Base-by-base conservation (phyloP, 129 eudicot genomes). In the Smallanthus sonchifolius region DNA sequence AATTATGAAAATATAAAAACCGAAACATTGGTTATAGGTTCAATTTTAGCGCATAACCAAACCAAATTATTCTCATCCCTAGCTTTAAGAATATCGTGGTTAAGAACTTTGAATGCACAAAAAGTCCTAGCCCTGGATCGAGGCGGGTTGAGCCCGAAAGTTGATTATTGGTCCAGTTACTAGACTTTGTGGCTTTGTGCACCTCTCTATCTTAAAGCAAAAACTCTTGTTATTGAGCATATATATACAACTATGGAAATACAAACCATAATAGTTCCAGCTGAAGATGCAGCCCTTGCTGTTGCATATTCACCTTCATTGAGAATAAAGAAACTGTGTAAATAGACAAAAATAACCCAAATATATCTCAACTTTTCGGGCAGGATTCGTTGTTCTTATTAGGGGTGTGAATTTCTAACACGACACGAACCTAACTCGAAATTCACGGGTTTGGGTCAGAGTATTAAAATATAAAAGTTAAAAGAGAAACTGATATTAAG, bases 201-300 rank as follows among this genome's bases (percentile, higher is more conserved):
- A 32, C 10, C 42, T 32, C 2, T 13, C 24, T 14, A 35, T 28
- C n/a, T 3, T 10, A 10, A 61, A 15, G 17, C 5, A 15, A 10
- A 59, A 35, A 62, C 24, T 35, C 67, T 62, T 34, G 7, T 14
- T 35, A 37, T 36, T 5, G 17, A 2, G 20, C 65, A 57, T 32
- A 61, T 61, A 57, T 32, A 64, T 38, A 16, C 38, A 38, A 38
- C 9, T 40, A 28, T 0, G 2, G 2, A 54, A 66, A 64, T 49
- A 79, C 83, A 32, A 36, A 80, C 84, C 84, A 80, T 80, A 30
- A 80, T 80, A 56, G 84, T 80, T 44, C 78, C 78, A 30, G 84
- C 84, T 28, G 83, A 34, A 42, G 84, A 80, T 37, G 80, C 84
- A 75, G 84, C 84, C 74, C 84, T 80, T 74, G 84, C 84, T 0